Percentiles rank a stretch among this genome's conserved stretches.
These are phyloP conservation scores for Verticillium longisporum DNA, from an alignment of 2,329 filamentous ascomycete genomes.

Conservation along the genomic window DNA sequence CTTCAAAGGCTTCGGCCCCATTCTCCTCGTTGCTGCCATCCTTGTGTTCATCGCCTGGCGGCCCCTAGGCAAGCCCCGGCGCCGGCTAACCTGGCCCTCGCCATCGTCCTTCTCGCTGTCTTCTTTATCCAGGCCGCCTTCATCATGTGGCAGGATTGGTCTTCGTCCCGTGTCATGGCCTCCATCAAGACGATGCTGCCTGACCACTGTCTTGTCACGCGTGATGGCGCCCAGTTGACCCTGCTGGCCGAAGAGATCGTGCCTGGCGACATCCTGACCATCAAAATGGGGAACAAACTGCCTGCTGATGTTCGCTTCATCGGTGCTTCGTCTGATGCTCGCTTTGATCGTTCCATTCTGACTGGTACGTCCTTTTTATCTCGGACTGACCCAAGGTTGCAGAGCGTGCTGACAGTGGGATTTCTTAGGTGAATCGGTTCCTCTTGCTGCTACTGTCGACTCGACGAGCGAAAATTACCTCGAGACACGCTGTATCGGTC, in stretches of 20 bases:
- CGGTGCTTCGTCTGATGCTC: constrained; percentile 60
- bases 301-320: constrained; percentile 68
- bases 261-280: constrained; percentile 61
- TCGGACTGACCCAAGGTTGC: not conserved
- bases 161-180: constrained; percentile 68
- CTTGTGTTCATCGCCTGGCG: constrained; percentile 74
- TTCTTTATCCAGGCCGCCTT: constrained; percentile 65
- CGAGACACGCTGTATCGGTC: constrained; percentile 67
- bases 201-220: constrained; percentile 59
- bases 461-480: constrained; percentile 67
- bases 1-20: constrained; percentile 69
- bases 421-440: constrained; percentile 55
- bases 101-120: constrained; percentile 64
- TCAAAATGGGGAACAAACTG: constrained; percentile 67
- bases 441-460: constrained; percentile 57
- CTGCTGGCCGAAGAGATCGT: constrained; percentile 56
- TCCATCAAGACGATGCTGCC: constrained; percentile 78
- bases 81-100: constrained; percentile 63
- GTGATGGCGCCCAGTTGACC: constrained; percentile 46
- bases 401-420: not conserved
- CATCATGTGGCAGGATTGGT: constrained; percentile 69
- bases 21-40: constrained; percentile 61
- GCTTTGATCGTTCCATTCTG: constrained; percentile 67
- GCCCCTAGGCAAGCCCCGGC: constrained; percentile 64
- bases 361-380: constrained; percentile 41